These are phyloP conservation scores for Ustilago esculenta DNA, from an alignment of 1,284 basidiomycete species.

Conservation along the genomic window DNA sequence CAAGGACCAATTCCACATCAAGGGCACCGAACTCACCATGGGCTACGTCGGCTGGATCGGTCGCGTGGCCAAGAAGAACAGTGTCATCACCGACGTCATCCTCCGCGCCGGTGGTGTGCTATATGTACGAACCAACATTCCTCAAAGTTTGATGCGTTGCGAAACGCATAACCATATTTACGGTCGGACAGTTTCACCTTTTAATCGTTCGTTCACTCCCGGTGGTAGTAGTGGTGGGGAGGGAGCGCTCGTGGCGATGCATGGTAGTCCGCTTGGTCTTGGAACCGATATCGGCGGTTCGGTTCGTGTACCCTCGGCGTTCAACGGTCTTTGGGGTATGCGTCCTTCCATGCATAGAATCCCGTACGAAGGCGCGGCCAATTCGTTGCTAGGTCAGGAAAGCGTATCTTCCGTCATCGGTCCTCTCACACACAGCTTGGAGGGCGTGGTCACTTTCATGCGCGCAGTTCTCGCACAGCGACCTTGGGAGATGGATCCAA, in stretches of 20 bases:
- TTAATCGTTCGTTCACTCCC: slow-evolving; percentile 73
- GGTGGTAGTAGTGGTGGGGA: slow-evolving; percentile 85
- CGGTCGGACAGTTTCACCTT: slow-evolving; percentile 79
- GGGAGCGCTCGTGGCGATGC: slow-evolving; percentile 77
- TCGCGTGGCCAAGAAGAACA: slow-evolving; percentile 1
- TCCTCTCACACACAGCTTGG: slow-evolving; percentile 74
- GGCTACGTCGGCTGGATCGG: slow-evolving; percentile 74
- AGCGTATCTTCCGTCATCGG: slow-evolving; percentile 77
- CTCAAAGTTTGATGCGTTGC: slow-evolving; percentile 83
- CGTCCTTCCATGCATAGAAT: slow-evolving; percentile 80
- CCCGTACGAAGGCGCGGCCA: slow-evolving; percentile 73
- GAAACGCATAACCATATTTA: slow-evolving; percentile 85
- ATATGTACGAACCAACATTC: slow-evolving; percentile 81
- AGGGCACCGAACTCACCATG: slow-evolving; percentile 76
- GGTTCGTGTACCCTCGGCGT: slow-evolving; percentile 81
- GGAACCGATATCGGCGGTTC: slow-evolving; percentile 75
- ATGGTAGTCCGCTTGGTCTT: slow-evolving; percentile 79
- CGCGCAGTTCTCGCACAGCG: slow-evolving; percentile 72
- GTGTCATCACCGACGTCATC: slow-evolving; percentile 70
- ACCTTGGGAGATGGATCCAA: slow-evolving; percentile 75
- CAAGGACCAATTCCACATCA: slow-evolving; percentile 74
- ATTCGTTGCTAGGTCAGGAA: slow-evolving; percentile 72
- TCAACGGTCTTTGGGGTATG: slow-evolving; percentile 81
- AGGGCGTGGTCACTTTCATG: slow-evolving; percentile 75
- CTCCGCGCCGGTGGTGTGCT: slow-evolving; percentile 78